Evolutionary conservation across 1,139 yeast genomes (phyloP).

Genomic region (Saccharomyces hybrid): DNA sequence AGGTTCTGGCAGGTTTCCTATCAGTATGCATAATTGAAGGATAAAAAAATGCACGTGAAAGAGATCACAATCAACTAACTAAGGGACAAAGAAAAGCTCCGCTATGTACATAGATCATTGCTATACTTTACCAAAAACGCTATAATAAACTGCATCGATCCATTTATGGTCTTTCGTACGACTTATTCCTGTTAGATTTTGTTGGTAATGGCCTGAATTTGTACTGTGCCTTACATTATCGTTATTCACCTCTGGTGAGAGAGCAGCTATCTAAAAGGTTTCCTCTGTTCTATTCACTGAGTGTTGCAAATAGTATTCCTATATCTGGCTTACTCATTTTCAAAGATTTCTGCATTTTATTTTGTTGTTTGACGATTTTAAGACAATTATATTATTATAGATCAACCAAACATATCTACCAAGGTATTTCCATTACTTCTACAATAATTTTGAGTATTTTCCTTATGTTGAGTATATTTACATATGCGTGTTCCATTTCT

Average conservation of each 20-base stretch:
- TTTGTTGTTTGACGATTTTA: conserved; percentile 10
- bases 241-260: conserved; percentile 15
- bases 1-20: conserved; percentile 1
- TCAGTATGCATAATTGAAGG: conserved; percentile 1
- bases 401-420: conserved; percentile 24
- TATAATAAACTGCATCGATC: conserved; percentile 28
- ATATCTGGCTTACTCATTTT: conserved; percentile 16
- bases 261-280: conserved; percentile 20
- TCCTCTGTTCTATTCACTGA: conserved; percentile 22
- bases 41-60: no score
- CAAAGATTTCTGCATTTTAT: conserved; percentile 9
- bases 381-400: conserved; percentile 19
- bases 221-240: conserved; percentile 22
- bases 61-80: neutral
- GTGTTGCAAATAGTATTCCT: conserved; percentile 11
- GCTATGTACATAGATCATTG: conserved; percentile 8
- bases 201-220: conserved; percentile 13
- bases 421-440: conserved; percentile 23
- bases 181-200: conserved; percentile 18
- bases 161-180: conserved; percentile 31
- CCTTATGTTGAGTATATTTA: conserved; percentile 14
- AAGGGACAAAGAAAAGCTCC: neutral
- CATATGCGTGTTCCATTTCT: conserved; percentile 17
- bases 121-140: conserved; percentile 20
- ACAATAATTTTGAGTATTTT: conserved; percentile 4